Percentiles rank a stretch among this genome's conserved stretches.
phyloP scores from a whole-genome alignment of 2,329 filamentous ascomycete genomes.

The Hypoxylon sp. region DNA sequence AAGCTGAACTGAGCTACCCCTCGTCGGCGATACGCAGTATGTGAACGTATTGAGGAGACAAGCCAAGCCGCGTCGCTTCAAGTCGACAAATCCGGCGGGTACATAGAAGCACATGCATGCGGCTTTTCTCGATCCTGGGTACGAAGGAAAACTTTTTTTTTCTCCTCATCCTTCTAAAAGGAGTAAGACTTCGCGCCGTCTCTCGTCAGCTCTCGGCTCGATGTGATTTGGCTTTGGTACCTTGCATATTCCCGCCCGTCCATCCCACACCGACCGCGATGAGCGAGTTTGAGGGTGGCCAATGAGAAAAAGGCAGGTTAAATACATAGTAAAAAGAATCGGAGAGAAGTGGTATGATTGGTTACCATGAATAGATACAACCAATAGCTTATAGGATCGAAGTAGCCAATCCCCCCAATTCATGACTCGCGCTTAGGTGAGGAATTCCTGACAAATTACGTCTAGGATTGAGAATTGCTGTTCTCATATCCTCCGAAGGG shows the following conservation, averaged over 20 bases:
- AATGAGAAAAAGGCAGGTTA: slow-evolving; percentile 29
- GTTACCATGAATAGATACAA: slow-evolving; percentile 11
- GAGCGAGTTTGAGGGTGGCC: slow-evolving; percentile 14
- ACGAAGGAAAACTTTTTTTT: slow-evolving; percentile 7
- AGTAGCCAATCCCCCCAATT: slow-evolving; percentile 13
- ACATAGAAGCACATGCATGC: slow-evolving; percentile 10
- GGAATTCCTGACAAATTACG: slow-evolving; percentile 17
- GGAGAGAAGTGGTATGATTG: slow-evolving; percentile 13
- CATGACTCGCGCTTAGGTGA: slow-evolving; percentile 18
- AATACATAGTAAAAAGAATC: slow-evolving; percentile 1
- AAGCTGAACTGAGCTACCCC: neutral
- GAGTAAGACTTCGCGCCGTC: slow-evolving; percentile 39
- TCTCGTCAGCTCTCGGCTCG: slow-evolving; percentile 43
- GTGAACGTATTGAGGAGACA: neutral
- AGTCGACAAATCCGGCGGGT: slow-evolving; percentile 3
- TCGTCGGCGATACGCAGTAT: slow-evolving; percentile 1
- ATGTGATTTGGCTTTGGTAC: slow-evolving; percentile 43
- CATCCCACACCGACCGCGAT: slow-evolving; percentile 32
- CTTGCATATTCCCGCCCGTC: slow-evolving; percentile 39
- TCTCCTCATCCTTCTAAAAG: slow-evolving; percentile 23
- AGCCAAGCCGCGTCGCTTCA: slow-evolving; percentile 10
- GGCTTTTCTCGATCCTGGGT: slow-evolving; percentile 10
- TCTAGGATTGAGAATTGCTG: slow-evolving; percentile 5
- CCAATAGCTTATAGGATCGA: slow-evolving; percentile 17
- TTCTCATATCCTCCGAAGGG: neutral